These are phyloP conservation scores for Cladosporium colombiae DNA, from an alignment of 2,329 filamentous ascomycete genomes.

Conservation along the genomic window DNA sequence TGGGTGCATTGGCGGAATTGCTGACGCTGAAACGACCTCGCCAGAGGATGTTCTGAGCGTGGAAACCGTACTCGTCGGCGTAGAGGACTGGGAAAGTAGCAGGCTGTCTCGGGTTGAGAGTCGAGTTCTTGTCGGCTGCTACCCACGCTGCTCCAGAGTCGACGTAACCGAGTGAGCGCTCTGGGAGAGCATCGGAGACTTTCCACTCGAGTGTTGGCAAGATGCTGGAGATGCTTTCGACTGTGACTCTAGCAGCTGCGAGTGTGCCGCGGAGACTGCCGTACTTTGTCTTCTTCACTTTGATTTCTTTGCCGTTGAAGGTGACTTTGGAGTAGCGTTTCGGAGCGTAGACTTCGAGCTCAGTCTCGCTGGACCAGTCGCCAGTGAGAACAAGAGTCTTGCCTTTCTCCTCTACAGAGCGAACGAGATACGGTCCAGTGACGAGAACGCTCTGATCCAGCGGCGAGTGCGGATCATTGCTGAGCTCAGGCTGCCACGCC, in stretches of 20 bases:
- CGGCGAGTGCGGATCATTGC: constrained; percentile 41
- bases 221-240: constrained; percentile 26
- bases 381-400: constrained; percentile 38
- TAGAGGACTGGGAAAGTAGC: constrained; percentile 44
- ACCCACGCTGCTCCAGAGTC: constrained; percentile 48
- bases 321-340: constrained; percentile 31
- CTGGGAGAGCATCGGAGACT: constrained; percentile 52
- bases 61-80: constrained; percentile 46
- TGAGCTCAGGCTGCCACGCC: constrained; percentile 43
- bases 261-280: constrained; percentile 40
- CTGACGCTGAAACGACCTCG: constrained; percentile 43
- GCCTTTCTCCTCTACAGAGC: constrained; percentile 32
- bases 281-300: constrained; percentile 37
- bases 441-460: constrained; percentile 44
- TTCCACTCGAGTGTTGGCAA: constrained; percentile 53
- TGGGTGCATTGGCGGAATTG: constrained; percentile 27
- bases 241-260: constrained; percentile 26
- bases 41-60: constrained; percentile 45
- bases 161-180: constrained; percentile 48
- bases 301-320: constrained; percentile 42
- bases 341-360: constrained; percentile 42
- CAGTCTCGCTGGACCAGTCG: constrained; percentile 38
- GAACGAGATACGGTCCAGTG: constrained; percentile 44
- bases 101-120: constrained; percentile 42
- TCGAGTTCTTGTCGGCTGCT: constrained; percentile 39